Conservation (phyloP, 306 rosid genomes). For the Prunus campanulata region DNA sequence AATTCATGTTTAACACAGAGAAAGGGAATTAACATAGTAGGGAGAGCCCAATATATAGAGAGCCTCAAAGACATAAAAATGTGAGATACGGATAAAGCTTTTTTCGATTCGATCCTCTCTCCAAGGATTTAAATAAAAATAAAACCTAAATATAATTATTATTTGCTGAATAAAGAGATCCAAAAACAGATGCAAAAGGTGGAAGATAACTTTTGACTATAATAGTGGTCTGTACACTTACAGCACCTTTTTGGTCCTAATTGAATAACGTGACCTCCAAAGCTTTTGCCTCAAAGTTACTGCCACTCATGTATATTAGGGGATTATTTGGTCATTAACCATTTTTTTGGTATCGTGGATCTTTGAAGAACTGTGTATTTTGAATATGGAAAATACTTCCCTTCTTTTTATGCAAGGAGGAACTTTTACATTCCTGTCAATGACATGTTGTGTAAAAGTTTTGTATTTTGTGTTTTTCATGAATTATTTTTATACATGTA, state of each 20-base stretch:
- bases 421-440: accelerated
- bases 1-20: conserved; percentile 11
- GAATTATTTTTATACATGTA: too few relatives aligned
- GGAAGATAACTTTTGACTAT: conserved; percentile 52
- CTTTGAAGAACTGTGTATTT: not conserved
- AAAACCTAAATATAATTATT: not conserved
- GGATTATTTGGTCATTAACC: not conserved
- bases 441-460: too few relatives aligned
- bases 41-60: conserved; percentile 4
- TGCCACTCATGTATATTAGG: conserved; percentile 16
- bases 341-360: not conserved
- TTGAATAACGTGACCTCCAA: conserved; percentile 25
- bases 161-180: conserved; percentile 31
- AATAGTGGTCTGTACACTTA: conserved; percentile 38
- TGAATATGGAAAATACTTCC: too few relatives aligned
- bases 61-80: conserved; percentile 21
- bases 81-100: conserved; percentile 46
- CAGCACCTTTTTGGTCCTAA: conserved; percentile 36
- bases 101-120: conserved; percentile 44
- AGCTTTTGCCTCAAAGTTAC: conserved; percentile 51
- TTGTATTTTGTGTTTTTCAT: too few relatives aligned
- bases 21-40: conserved; percentile 16
- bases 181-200: conserved; percentile 38
- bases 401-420: too few relatives aligned
- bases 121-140: conserved; percentile 49